These are phyloP conservation scores for Metarhizium guizhouense DNA, from an alignment of 2,329 filamentous ascomycete genomes.

Conservation along the genomic window DNA sequence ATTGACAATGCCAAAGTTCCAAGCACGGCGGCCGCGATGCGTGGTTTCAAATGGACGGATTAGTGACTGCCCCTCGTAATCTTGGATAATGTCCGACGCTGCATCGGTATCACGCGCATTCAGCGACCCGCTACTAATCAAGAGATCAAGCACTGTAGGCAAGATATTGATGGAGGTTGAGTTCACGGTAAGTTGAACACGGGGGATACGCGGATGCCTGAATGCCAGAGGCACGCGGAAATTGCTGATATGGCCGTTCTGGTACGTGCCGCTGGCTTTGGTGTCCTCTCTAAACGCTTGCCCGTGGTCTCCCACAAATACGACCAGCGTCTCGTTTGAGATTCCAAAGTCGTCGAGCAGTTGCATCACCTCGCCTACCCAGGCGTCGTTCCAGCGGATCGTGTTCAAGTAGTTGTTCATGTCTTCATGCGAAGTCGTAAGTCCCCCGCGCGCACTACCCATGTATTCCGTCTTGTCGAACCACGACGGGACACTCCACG, in stretches of 20 bases:
- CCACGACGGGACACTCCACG: conserved; percentile 1
- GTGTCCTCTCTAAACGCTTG: conserved; percentile 23
- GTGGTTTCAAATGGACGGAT: conserved; percentile 20
- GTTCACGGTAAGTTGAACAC: conserved; percentile 19
- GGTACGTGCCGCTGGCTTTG: conserved; percentile 20
- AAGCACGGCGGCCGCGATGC: conserved; percentile 12
- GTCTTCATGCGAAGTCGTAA: conserved; percentile 8
- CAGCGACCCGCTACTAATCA: conserved; percentile 24
- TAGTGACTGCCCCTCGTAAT: conserved; percentile 27
- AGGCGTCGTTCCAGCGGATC: conserved; percentile 21
- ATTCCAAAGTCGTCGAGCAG: conserved; percentile 20
- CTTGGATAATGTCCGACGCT: conserved; percentile 20
- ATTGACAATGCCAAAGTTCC: conserved; percentile 17
- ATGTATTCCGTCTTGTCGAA: neutral
- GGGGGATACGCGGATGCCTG: conserved; percentile 25
- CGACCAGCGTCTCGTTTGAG: conserved; percentile 22
- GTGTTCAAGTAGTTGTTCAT: conserved; percentile 24
- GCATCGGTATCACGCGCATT: conserved; percentile 13
- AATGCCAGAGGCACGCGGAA: conserved; percentile 24
- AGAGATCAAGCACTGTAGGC: conserved; percentile 25
- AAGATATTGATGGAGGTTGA: conserved; percentile 19
- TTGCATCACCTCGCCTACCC: conserved; percentile 21
- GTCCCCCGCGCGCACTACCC: neutral
- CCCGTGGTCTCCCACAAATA: conserved; percentile 24
- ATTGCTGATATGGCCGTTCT: conserved; percentile 23